Percentiles rank a stretch among this genome's conserved stretches.
phyloP scores from a whole-genome alignment of 805 yeast genomes.

The Tanozyma kutaoensis region DNA sequence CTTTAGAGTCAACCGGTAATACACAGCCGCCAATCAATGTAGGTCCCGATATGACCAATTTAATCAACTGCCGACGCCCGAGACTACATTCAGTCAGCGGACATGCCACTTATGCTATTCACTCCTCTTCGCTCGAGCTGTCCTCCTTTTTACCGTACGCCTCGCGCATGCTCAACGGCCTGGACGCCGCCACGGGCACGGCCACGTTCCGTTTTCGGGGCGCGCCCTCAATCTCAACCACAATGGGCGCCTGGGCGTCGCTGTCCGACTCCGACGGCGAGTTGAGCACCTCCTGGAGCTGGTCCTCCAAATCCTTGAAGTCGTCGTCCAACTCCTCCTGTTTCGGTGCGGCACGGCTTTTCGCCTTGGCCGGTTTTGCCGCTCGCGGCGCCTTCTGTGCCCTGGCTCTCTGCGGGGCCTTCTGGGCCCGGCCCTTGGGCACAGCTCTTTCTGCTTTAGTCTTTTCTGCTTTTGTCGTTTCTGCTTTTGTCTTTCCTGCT shows the following conservation, averaged over 20 bases:
- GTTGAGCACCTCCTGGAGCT: slow-evolving; percentile 26
- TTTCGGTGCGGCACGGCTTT: not conserved
- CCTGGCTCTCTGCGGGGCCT: no score
- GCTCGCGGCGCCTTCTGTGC: no score
- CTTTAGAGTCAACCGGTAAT: no score
- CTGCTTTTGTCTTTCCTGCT: not conserved
- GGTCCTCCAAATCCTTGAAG: slow-evolving; percentile 29
- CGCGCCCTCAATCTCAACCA: slow-evolving; percentile 12
- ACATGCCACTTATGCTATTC: no score
- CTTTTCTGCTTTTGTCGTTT: no score
- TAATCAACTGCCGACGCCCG: no score
- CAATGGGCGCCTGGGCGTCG: slow-evolving; percentile 7
- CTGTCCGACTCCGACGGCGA: slow-evolving; percentile 6
- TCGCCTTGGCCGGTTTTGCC: no score
- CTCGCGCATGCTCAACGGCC: slow-evolving; percentile 28
- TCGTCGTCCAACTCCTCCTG: slow-evolving; percentile 17
- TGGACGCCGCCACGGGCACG: slow-evolving; percentile 2
- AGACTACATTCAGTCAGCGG: no score
- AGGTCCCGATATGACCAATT: no score
- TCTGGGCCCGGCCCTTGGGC: no score
- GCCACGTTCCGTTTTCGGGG: slow-evolving; percentile 1
- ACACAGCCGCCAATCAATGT: no score
- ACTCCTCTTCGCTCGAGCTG: slow-evolving; percentile 22
- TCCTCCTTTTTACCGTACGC: slow-evolving; percentile 16
- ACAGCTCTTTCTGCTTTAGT: no score